phyloP scores from a whole-genome alignment of 73 alveolate genomes.

The Breviolum minutum region DNA sequence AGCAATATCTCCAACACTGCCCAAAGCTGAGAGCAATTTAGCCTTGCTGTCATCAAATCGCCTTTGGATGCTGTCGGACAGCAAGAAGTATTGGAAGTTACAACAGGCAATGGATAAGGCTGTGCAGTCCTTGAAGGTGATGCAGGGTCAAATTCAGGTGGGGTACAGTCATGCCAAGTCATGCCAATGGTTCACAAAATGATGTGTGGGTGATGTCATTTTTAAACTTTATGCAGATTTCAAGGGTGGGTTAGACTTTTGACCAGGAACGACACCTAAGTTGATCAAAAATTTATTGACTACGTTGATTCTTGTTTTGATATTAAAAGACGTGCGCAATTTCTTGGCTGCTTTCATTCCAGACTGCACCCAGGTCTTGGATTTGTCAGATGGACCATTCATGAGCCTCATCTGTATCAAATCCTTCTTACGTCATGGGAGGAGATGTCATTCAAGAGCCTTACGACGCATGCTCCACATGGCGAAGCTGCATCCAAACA shows the following conservation, averaged over 20 bases:
- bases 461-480: slow-evolving; percentile 32
- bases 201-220: too few species aligned
- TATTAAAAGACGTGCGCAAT: background rate
- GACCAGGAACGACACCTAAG: too few species aligned
- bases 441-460: background rate
- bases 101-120: background rate
- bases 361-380: background rate
- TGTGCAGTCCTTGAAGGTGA: slow-evolving; percentile 1
- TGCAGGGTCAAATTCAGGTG: background rate
- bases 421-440: background rate
- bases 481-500: background rate
- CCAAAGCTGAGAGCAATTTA: slow-evolving; percentile 29
- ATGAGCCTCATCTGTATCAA: background rate
- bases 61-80: slow-evolving; percentile 42
- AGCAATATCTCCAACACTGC: too few species aligned
- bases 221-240: too few species aligned
- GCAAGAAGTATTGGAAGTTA: background rate
- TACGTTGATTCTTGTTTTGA: background rate
- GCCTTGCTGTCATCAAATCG: background rate
- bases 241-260: too few species aligned
- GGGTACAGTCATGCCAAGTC: background rate
- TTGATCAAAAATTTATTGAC: background rate
- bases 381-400: slow-evolving; percentile 56
- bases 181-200: background rate
- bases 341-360: background rate